phyloP scores from a whole-genome alignment of 495 filamentous ascomycete genomes.

The Penicillium daleae region DNA sequence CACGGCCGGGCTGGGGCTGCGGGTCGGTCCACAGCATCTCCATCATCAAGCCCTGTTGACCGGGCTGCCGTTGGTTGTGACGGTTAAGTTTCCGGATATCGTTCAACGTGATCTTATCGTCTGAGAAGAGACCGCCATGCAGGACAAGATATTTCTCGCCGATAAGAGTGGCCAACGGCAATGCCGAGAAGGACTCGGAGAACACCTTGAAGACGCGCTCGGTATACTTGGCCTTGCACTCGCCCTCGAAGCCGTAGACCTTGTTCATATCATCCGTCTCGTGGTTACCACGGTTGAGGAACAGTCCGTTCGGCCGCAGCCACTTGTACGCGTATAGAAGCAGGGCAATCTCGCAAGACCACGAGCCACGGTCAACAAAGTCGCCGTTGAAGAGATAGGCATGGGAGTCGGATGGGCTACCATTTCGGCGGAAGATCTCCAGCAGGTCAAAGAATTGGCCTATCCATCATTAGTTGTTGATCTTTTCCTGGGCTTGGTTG shows the following conservation, averaged over 20 bases:
- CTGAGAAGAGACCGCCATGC: conserved; percentile 96
- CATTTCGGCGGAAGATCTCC: conserved; percentile 93
- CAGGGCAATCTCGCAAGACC: conserved; percentile 95
- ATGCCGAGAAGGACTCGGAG: conserved; percentile 95
- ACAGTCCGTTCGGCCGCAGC: conserved; percentile 84
- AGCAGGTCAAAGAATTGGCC: conserved; percentile 98
- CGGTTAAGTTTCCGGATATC: conserved; percentile 92
- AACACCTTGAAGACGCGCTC: conserved; percentile 96
- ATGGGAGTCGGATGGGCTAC: conserved; percentile 79
- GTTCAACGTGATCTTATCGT: conserved; percentile 89
- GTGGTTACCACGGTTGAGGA: conserved; percentile 98
- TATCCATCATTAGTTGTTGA: conserved; percentile 33
- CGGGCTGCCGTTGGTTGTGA: conserved; percentile 93
- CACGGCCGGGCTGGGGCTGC: conserved; percentile 79
- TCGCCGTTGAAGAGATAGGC: conserved; percentile 98
- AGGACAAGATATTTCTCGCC: conserved; percentile 91
- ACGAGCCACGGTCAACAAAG: conserved; percentile 96
- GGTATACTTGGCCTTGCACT: conserved; percentile 97
- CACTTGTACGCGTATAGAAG: conserved; percentile 97
- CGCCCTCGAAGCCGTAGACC: conserved; percentile 97
- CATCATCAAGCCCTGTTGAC: conserved; percentile 97
- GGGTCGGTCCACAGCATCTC: conserved; percentile 99
- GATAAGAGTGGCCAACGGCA: conserved; percentile 91
- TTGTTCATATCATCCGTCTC: conserved; percentile 99
- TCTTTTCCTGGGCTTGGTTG: not conserved